Evolutionary conservation across 2,329 filamentous ascomycete genomes (phyloP).

Genomic region (Chaetothyriales sp.): DNA sequence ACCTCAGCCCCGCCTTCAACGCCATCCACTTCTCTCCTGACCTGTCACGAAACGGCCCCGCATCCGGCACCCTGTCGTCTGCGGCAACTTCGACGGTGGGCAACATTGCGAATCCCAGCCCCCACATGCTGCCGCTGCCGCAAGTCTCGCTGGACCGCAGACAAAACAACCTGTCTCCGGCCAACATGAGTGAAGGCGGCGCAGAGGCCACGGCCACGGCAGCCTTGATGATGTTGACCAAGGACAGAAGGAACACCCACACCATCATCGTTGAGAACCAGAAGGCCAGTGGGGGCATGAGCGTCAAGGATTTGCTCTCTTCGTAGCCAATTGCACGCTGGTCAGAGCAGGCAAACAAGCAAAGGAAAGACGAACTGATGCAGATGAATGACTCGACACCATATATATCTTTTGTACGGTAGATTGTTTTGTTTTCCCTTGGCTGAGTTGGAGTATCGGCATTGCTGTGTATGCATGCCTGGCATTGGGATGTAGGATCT

Average conservation of each 20-base stretch:
- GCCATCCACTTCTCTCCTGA: slow-evolving; percentile 14
- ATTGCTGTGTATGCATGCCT: no score
- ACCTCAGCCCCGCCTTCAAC: slow-evolving; percentile 18
- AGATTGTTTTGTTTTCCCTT: no score
- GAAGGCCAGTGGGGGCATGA: slow-evolving; percentile 35
- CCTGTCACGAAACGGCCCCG: slow-evolving; percentile 2
- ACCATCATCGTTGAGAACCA: slow-evolving; percentile 4
- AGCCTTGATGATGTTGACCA: slow-evolving; percentile 76
- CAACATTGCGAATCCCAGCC: slow-evolving; percentile 6
- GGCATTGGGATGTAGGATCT: no score
- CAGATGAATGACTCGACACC: not conserved
- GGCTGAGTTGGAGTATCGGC: no score
- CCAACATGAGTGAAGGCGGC: slow-evolving; percentile 37
- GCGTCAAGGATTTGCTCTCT: slow-evolving; percentile 39
- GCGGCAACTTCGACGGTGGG: slow-evolving; percentile 1
- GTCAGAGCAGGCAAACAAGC: not conserved
- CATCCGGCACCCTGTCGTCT: slow-evolving; percentile 9
- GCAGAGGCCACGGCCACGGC: slow-evolving; percentile 67
- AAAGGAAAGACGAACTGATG: not conserved
- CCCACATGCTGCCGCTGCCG: slow-evolving; percentile 17
- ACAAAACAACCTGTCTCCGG: slow-evolving; percentile 7
- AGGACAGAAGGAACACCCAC: slow-evolving; percentile 45
- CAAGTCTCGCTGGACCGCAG: slow-evolving; percentile 18
- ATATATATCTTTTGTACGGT: no score
- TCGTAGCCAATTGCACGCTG: no score